Conservation (phyloP, 352 stramenopile species). For the Globisporangium orthogonon region DNA sequence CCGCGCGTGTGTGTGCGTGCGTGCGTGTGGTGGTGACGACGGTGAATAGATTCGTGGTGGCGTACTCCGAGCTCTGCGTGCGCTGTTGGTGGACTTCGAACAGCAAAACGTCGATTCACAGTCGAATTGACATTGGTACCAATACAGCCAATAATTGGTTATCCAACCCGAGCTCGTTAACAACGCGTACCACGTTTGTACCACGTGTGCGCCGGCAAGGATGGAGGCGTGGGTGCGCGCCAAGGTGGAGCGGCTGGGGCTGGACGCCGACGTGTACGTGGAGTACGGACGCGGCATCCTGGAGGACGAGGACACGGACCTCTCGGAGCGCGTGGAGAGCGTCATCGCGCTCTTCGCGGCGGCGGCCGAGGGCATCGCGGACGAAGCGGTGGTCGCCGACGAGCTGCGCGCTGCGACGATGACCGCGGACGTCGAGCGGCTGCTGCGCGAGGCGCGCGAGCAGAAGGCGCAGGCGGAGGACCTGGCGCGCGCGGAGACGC, state of each 20-base stretch:
- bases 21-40: too few relatives aligned
- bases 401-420: slow-evolving; percentile 36
- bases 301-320: slow-evolving; percentile 59
- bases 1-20: too few relatives aligned
- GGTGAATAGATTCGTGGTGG: too few relatives aligned
- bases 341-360: slow-evolving; percentile 55
- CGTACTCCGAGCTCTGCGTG: too few relatives aligned
- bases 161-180: too few relatives aligned
- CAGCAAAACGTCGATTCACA: too few relatives aligned
- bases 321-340: slow-evolving; percentile 65
- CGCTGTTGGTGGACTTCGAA: too few relatives aligned
- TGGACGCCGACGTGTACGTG: slow-evolving; percentile 74
- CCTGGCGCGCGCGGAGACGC: slow-evolving; percentile 29
- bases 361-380: slow-evolving; percentile 45
- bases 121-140: too few relatives aligned
- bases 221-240: slow-evolving; percentile 60
- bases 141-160: too few relatives aligned
- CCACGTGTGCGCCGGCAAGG: not conserved
- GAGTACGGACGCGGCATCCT: slow-evolving; percentile 67
- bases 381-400: slow-evolving; percentile 26
- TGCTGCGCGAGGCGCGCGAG: slow-evolving; percentile 29
- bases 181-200: too few relatives aligned
- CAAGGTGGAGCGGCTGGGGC: slow-evolving; percentile 48
- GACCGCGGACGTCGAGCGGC: slow-evolving; percentile 39
- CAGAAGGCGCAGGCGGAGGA: slow-evolving; percentile 30